A percentile compares a stretch with the other conserved stretches of the same genome.
Conservation (phyloP, 768 basidiomycete genomes). For the Dentipellis sp. region DNA sequence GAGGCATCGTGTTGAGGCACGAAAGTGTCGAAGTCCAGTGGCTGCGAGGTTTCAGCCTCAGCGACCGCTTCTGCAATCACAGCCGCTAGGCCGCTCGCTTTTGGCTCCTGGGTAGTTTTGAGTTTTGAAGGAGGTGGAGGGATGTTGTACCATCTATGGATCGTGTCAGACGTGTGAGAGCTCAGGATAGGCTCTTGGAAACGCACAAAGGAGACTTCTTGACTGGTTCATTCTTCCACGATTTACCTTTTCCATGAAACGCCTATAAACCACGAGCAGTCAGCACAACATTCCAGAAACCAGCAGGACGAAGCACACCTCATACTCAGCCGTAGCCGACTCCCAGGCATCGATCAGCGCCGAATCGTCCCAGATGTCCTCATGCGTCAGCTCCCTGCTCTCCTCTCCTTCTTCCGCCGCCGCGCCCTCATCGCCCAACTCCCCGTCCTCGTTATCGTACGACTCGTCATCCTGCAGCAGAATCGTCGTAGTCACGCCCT, state of each 20-base stretch:
- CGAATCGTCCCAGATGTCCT: constrained; percentile 84
- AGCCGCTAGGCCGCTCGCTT: constrained; percentile 1
- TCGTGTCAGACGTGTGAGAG: constrained; percentile 1
- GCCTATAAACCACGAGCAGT: constrained; percentile 26
- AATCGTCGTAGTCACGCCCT: neutral
- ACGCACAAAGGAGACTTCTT: constrained; percentile 70
- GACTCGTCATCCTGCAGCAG: constrained; percentile 6
- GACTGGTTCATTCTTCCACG: constrained; percentile 63
- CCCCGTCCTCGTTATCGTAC: neutral
- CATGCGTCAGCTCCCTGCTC: constrained; percentile 55
- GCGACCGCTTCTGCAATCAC: constrained; percentile 3
- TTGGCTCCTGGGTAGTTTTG: constrained; percentile 6
- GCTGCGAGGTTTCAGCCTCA: constrained; percentile 42
- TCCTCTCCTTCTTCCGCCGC: constrained; percentile 37
- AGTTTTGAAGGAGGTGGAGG: constrained; percentile 27
- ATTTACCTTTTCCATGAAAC: constrained; percentile 57
- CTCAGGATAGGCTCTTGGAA: neutral
- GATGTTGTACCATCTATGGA: constrained; percentile 67
- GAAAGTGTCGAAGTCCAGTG: constrained; percentile 62
- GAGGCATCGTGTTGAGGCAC: constrained; percentile 63
- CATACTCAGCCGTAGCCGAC: constrained; percentile 74
- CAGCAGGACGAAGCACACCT: constrained; percentile 28
- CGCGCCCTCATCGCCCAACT: neutral
- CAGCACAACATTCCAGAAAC: too few relatives aligned
- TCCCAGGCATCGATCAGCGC: constrained; percentile 80